Evolutionary conservation across 169 alveolate genomes (phyloP).

Genomic region (Plasmodium blacklocki): DNA sequence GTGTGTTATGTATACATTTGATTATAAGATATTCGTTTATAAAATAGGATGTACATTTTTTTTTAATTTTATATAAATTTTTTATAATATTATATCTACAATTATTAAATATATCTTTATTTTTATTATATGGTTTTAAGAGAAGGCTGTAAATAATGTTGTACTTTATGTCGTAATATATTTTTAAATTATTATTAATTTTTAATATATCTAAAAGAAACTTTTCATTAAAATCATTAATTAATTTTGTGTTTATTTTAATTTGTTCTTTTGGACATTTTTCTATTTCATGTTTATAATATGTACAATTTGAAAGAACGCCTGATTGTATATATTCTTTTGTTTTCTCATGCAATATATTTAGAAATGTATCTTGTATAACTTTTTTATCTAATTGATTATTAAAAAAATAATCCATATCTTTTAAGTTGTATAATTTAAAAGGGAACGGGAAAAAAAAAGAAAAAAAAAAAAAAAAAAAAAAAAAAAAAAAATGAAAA

Average conservation of each 20-base stretch:
- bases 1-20: constrained; percentile 49
- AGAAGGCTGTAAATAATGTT: constrained; percentile 44
- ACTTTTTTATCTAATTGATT: constrained; percentile 22
- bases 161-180: constrained; percentile 57
- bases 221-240: constrained; percentile 17
- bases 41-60: constrained; percentile 55
- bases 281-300: neutral
- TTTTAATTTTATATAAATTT: constrained; percentile 54
- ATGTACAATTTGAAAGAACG: neutral
- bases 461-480: no score
- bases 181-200: constrained; percentile 43
- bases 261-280: constrained; percentile 3
- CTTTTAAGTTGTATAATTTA: neutral
- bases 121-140: constrained; percentile 11
- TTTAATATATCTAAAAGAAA: constrained; percentile 48
- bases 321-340: constrained; percentile 34
- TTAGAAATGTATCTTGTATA: constrained; percentile 7
- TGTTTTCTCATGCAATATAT: constrained; percentile 41
- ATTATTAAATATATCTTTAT: neutral
- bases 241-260: constrained; percentile 33
- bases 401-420: constrained; percentile 47
- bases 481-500: no score
- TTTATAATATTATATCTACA: neutral
- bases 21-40: constrained; percentile 47
- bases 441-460: no score